Evolutionary conservation across 2,329 filamentous ascomycete genomes (phyloP).

Genomic region (Nigrospora oryzae): DNA sequence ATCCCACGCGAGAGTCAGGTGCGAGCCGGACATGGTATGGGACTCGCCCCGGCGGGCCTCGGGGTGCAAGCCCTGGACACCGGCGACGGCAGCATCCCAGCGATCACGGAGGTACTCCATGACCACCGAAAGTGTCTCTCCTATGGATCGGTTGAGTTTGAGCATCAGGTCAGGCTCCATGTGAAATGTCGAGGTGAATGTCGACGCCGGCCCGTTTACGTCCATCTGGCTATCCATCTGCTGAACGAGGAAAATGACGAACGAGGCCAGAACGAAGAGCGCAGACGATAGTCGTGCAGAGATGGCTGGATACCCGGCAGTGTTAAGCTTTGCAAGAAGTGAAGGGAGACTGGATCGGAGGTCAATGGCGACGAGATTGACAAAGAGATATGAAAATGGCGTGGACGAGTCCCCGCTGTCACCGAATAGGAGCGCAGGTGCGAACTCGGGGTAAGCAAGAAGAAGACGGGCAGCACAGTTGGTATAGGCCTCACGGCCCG

Average conservation of each 20-base stretch:
- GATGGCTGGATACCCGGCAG: constrained; percentile 37
- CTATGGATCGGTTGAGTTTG: constrained; percentile 49
- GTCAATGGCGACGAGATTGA: constrained; percentile 59
- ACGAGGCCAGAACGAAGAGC: constrained; percentile 54
- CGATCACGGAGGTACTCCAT: constrained; percentile 61
- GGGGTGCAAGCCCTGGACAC: constrained; percentile 52
- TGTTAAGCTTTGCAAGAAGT: constrained; percentile 50
- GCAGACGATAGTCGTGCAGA: constrained; percentile 49
- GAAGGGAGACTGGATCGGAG: constrained; percentile 54
- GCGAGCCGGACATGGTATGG: constrained; percentile 34
- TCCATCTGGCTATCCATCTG: constrained; percentile 39
- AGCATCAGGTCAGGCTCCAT: constrained; percentile 52
- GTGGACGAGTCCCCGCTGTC: constrained; percentile 26
- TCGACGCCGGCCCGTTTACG: constrained; percentile 3
- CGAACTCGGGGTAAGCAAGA: constrained; percentile 39
- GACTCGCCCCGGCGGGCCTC: constrained; percentile 38
- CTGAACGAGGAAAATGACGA: constrained; percentile 48
- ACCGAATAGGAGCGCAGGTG: constrained; percentile 43
- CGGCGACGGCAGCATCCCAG: constrained; percentile 60
- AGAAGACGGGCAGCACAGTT: constrained; percentile 50
- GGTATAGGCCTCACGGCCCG: constrained; percentile 50
- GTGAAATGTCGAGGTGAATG: constrained; percentile 22
- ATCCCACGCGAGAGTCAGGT: constrained; percentile 50
- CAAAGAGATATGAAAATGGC: constrained; percentile 52
- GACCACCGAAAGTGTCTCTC: constrained; percentile 54